Base-by-base conservation (phyloP, 768 basidiomycete genomes). In the Pulveroboletus frians region DNA sequence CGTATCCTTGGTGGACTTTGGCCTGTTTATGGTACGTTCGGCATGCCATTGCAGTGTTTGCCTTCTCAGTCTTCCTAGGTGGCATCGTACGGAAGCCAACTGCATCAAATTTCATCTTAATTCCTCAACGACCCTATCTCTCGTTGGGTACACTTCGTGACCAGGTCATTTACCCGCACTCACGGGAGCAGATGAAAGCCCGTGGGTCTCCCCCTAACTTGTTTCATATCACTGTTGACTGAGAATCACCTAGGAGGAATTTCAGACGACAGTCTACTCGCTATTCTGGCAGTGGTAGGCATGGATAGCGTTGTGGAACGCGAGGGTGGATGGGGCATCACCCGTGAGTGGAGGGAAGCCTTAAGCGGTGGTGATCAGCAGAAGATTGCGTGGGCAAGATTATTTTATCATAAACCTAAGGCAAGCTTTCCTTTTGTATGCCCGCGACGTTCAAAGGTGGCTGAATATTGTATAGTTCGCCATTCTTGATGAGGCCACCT, bases 1-100 rank as follows among this genome's bases (percentile, higher is more conserved):
- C 83, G 95, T n/a, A 94, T 97, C 40, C 72, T 97, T 2, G 94
- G 93, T 20, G 94, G 92, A 18, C 78, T 97, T n/a, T 96, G 93
- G 93, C 92, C 93, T 0, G 85, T 92, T 21, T 77, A 69, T 39
- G 77, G 70, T 57, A 30, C 17, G 56, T 26, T 38, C 21, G 17
- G 38, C 39, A 3, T n/a, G 6, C 18, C 11, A 3, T 32, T 36
- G 21, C 3, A 9, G 27, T 34, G 8, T 3, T 34, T 38, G 39
- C 18, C 41, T 44, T 30, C 41, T 50, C 30, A 46, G 8, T 71
- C 67, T 11, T 42, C 39, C 11, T 45, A 67, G 66, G 80, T 9
- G 95, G 95, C 4, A 74, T 80, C 27, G 92, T 99, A 14, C 81
- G 85, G 57, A 96, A 97, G 67, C 95, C 95, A 0, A 79, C 86